A percentile compares a stretch with the other conserved stretches of the same genome.
Evolutionary conservation across 2,329 filamentous ascomycete species (phyloP).

Genomic region (Beauveria asiatica): DNA sequence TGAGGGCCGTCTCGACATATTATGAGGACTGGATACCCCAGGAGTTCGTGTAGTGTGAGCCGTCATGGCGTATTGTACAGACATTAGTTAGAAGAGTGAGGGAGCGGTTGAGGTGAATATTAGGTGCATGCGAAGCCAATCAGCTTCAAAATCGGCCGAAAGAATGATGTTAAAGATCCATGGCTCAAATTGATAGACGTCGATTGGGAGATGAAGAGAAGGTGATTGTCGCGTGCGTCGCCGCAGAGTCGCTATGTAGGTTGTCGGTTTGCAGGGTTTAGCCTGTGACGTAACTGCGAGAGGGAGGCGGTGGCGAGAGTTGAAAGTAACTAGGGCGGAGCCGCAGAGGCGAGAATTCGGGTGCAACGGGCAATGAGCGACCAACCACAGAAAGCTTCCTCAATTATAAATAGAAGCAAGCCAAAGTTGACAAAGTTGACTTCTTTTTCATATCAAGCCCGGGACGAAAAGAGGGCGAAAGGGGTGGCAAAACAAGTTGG

Average conservation of each 20-base stretch:
- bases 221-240: background rate
- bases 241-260: background rate
- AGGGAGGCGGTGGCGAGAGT: constrained; percentile 10
- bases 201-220: background rate
- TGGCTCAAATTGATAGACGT: background rate
- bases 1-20: constrained; percentile 6
- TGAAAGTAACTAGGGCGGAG: background rate
- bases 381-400: background rate
- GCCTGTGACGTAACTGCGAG: constrained; percentile 7
- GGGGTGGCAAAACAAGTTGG: background rate
- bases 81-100: background rate
- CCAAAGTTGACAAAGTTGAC: background rate
- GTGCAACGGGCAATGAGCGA: background rate
- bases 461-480: background rate
- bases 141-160: constrained; percentile 5
- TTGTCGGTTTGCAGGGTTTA: constrained; percentile 7
- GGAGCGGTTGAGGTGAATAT: background rate
- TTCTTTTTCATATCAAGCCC: background rate
- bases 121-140: background rate
- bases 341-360: background rate
- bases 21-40: constrained; percentile 7
- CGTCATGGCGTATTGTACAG: constrained; percentile 10
- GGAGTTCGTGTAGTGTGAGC: constrained; percentile 9
- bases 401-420: background rate
- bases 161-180: background rate